Base-by-base conservation (phyloP, 1,284 basidiomycete genomes). In the Ganoderma meredithae region DNA sequence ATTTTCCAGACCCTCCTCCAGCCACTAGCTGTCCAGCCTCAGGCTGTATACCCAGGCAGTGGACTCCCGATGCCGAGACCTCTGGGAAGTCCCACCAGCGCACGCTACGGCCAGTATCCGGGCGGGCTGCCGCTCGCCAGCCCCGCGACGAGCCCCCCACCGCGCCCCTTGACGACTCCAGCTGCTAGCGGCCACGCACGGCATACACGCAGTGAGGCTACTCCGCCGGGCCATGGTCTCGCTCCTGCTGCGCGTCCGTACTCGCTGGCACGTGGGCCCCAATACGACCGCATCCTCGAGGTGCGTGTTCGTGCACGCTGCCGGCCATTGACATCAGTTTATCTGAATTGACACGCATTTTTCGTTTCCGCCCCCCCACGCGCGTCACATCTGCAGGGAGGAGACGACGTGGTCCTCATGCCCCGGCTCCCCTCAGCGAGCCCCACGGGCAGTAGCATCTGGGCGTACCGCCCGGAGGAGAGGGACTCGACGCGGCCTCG, bases 381-480 rank as follows among this genome's bases (percentile, higher is more conserved):
- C 36, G 36, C 36, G 36, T 7, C 31, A 19, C 47, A 53, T 41
- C 6, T n/a, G 36, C 67, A 72, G 71, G 67, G 69, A 53, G 71
- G 71, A 47, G 71, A 70, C 65, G 71, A 72, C 65, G 67, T 72
- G 61, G 67, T 72, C 60, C 65, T 72, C 60, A 49, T 64, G 39
- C 49, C 40, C 9, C 25, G 62, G 25, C 66, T 68, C 25, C 69
- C 41, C 27, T 58, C n/a, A 47, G 59, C 59, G 39, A 44, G 58
- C 43, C 58, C 59, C 55, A 25, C 64, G 9, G 53, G 63, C 9
- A 43, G 62, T 41, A 72, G 39, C 63, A 72, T 72, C 65, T 72
- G 71, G 71, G 62, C 71, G 63, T 62, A 62, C 36, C 67, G 71
- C 67, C 71, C 71, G 31, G 71, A 72, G 65, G 71, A 72, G 67